A percentile compares a stretch with the other conserved stretches of the same genome.
Evolutionary conservation across 108 stramenopile species (phyloP).

Genomic region (Chaetoceros muelleri): DNA sequence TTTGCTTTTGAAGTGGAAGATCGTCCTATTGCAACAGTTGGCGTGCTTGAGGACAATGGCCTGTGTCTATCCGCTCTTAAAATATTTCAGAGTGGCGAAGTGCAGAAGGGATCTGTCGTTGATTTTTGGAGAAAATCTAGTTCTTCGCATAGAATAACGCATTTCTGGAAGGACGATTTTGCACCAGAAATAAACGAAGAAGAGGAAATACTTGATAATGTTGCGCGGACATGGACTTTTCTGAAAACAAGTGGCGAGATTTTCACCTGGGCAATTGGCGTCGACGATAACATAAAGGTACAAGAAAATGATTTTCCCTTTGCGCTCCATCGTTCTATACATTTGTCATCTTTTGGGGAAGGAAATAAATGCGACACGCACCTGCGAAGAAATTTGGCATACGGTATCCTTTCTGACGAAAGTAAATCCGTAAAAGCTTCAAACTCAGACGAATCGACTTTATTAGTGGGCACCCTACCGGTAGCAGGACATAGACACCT

Average conservation of each 20-base stretch:
- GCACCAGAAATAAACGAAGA: background rate
- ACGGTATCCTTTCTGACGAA: background rate
- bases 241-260: background rate
- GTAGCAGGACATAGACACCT: background rate
- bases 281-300: too few relatives aligned
- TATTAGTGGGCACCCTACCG: background rate
- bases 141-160: slow-evolving; percentile 1
- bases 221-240: background rate
- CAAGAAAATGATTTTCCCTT: too few relatives aligned
- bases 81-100: background rate
- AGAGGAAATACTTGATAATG: background rate
- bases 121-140: background rate
- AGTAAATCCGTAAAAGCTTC: background rate
- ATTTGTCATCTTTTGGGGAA: too few relatives aligned
- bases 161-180: slow-evolving; percentile 1
- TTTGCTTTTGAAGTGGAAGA: background rate
- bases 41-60: background rate
- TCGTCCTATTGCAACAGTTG: background rate
- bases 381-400: too few relatives aligned
- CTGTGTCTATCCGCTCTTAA: background rate
- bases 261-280: background rate
- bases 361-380: too few relatives aligned
- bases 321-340: too few relatives aligned
- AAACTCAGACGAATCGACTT: background rate
- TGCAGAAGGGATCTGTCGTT: background rate